Evolutionary conservation across 768 basidiomycete species (phyloP), one percentile per base, ranked within the genome.

Genomic region (Podaxis sp.): DNA sequence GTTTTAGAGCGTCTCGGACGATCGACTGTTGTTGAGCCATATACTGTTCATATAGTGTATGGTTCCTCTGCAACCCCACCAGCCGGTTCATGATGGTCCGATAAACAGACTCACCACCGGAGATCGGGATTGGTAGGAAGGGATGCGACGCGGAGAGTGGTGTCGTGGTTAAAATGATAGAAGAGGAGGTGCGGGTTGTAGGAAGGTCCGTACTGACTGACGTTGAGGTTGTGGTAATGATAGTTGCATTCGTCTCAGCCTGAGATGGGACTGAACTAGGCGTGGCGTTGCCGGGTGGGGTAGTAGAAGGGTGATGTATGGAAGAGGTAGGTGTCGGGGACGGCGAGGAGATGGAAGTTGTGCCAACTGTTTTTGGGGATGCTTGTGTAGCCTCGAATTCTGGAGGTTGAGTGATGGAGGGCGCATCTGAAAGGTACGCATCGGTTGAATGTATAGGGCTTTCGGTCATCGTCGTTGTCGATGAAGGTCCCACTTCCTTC

Each of bases 41-140:
- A 71, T 97, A 99, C 17, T 87, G 75, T 62, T 87, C 83, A 49
- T 93, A 89, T 3, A 98, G 80, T 0, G 93, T 93, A 53, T 95
- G 90, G 68, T 96, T 97, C 8, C 84, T 83, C 73, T 99, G 96
- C 13, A 99, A 82, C 5, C 86, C 84, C 2, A 86, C 84, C 11
- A 99, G 82, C 6, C 95, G 88, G 67, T 97, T 96, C 87, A 96
- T 96, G 67, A 99, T 99, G 12, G 90, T 93, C 7, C 95, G 89
- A 69, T 97, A 99, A 66, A 99, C 95, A 1, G 94, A 96, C 72
- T 99, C 97, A 24, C 92, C 93, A 12, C 84, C 81, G 7, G 69
- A 66, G 10, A 67, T 33, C 10, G 66, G 41, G 10, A 62, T 66
- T 22, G 63, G 66, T 6, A 60, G 60, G 26, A 50, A 62, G 44